Conservation (phyloP, 495 filamentous ascomycete genomes). For the Trichoderma virens region DNA sequence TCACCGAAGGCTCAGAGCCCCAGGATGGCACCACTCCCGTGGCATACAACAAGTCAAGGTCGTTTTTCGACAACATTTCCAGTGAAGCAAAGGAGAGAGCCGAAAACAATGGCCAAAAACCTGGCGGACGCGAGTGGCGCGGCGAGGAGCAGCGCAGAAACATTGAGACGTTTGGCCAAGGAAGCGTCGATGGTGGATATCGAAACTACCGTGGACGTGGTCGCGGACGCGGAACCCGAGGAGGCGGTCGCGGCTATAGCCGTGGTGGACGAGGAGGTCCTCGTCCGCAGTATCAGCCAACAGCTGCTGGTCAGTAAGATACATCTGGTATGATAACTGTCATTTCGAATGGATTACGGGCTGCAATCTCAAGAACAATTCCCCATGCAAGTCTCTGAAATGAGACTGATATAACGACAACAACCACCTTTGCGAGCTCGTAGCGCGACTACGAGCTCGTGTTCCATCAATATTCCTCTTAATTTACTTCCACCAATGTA, state of each 20-base stretch:
- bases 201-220: conserved; percentile 67
- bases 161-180: conserved; percentile 97
- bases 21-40: conserved; percentile 28
- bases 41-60: conserved; percentile 74
- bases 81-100: conserved; percentile 88
- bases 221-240: conserved; percentile 55
- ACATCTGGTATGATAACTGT: not conserved
- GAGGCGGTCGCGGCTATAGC: conserved; percentile 43
- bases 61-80: conserved; percentile 97
- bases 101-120: conserved; percentile 54
- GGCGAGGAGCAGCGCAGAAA: conserved; percentile 91
- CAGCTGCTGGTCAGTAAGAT: conserved; percentile 1
- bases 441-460: not conserved
- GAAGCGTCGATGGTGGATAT: conserved; percentile 82
- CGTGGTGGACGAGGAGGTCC: conserved; percentile 34
- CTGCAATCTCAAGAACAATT: not conserved
- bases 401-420: not conserved
- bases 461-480: not conserved
- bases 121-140: conserved; percentile 84
- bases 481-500: not conserved
- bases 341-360: not conserved
- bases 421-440: not conserved
- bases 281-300: conserved; percentile 8
- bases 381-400: not conserved
- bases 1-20: conserved; percentile 22